Evolutionary conservation across 441 rosid species (phyloP).

Genomic region (California macrophylla): DNA sequence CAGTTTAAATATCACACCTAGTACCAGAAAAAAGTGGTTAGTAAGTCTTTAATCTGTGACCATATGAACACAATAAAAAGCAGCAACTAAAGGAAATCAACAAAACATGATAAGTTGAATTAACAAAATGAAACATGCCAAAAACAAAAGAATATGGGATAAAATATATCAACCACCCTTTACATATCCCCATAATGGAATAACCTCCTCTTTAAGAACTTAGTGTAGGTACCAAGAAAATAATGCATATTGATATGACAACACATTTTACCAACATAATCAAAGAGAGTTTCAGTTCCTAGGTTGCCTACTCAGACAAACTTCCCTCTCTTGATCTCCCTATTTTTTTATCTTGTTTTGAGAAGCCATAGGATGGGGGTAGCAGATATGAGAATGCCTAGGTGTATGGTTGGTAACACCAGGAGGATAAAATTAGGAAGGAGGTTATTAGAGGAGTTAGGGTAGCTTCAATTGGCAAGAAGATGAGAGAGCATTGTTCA

Average conservation of each 20-base stretch:
- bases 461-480: not conserved
- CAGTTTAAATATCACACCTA: conserved; percentile 12
- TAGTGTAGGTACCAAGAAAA: not conserved
- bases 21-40: conserved; percentile 5
- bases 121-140: not conserved
- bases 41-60: conserved; percentile 4
- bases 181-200: not conserved
- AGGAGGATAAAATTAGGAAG: too few species aligned
- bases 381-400: not conserved
- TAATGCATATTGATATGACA: not conserved
- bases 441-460: too few species aligned
- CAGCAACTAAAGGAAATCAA: not conserved
- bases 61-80: not conserved
- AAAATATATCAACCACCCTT: not conserved
- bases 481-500: not conserved
- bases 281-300: not conserved
- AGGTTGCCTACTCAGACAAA: not conserved
- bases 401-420: too few species aligned
- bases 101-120: not conserved
- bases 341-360: not conserved
- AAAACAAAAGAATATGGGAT: not conserved
- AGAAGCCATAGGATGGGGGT: not conserved
- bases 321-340: not conserved
- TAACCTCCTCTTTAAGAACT: not conserved
- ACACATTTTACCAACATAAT: not conserved